phyloP scores from a whole-genome alignment of 805 yeast species.

The Cyberlindnera americana region DNA sequence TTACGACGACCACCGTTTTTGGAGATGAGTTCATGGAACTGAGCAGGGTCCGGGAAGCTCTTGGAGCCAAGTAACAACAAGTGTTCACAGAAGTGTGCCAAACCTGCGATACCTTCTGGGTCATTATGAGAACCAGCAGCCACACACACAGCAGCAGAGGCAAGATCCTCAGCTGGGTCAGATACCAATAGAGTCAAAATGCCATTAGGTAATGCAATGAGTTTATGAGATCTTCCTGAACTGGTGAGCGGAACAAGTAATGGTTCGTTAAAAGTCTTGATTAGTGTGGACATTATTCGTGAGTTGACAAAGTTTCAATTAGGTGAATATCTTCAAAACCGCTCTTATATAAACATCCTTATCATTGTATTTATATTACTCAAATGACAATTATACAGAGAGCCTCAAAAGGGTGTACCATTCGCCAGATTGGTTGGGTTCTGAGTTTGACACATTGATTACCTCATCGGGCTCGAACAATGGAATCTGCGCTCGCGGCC shows the following conservation, averaged over 20 bases:
- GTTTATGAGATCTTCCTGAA: conserved; percentile 38
- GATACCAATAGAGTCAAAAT: conserved; percentile 65
- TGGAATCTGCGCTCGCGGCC: conserved; percentile 2
- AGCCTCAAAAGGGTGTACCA: no score
- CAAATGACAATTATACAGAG: no score
- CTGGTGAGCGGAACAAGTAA: conserved; percentile 34
- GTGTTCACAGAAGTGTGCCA: conserved; percentile 91
- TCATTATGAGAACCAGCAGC: conserved; percentile 81
- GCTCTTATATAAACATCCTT: no score
- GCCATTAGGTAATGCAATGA: conserved; percentile 62
- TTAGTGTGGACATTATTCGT: conserved; percentile 4
- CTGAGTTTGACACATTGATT: no score
- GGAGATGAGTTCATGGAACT: conserved; percentile 41
- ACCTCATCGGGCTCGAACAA: conserved; percentile 13
- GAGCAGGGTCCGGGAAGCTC: conserved; percentile 45
- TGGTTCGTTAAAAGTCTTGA: conserved; percentile 19
- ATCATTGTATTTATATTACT: no score
- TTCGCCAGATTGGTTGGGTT: no score
- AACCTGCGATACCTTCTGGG: conserved; percentile 64
- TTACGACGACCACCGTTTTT: conserved; percentile 55
- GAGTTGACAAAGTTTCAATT: not conserved
- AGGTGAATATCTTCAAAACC: no score
- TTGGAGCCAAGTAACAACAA: conserved; percentile 56
- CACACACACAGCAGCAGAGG: conserved; percentile 71
- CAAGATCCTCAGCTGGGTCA: conserved; percentile 62